Evolutionary conservation across 1,284 basidiomycete species (phyloP).

Genomic region (Naganishia sp.): DNA sequence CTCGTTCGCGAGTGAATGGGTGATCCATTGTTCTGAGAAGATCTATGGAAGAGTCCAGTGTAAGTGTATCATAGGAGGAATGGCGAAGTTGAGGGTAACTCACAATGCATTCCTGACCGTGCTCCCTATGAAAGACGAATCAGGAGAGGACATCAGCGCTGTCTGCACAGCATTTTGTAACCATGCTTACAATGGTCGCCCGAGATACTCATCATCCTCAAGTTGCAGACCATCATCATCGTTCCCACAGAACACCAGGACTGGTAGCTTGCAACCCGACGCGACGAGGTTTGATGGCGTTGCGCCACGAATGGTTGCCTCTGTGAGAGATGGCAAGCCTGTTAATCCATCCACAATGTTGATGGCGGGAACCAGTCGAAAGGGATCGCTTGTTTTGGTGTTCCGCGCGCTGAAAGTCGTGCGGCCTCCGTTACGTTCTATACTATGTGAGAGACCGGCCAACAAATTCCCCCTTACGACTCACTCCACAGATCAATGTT

Average conservation of each 20-base stretch:
- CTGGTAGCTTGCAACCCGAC: slow-evolving; percentile 8
- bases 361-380: slow-evolving; percentile 4
- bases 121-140: background rate
- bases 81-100: background rate
- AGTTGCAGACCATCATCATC: slow-evolving; percentile 7
- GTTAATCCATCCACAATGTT: slow-evolving; percentile 9
- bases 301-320: too few relatives aligned
- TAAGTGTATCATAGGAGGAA: background rate
- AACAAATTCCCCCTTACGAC: background rate
- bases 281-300: background rate
- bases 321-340: slow-evolving; percentile 1
- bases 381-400: background rate
- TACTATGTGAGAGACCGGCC: too few relatives aligned
- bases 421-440: slow-evolving; percentile 9
- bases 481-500: slow-evolving; percentile 20
- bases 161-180: too few relatives aligned
- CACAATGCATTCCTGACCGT: slow-evolving; percentile 12
- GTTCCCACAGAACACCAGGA: slow-evolving; percentile 11
- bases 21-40: slow-evolving; percentile 13
- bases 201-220: slow-evolving; percentile 4
- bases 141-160: background rate
- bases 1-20: background rate
- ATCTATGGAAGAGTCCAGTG: background rate
- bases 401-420: slow-evolving; percentile 17
- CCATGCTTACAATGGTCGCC: slow-evolving; percentile 9